phyloP scores from a whole-genome alignment of 2,329 filamentous ascomycete genomes.

The Aspergillus texensis region DNA sequence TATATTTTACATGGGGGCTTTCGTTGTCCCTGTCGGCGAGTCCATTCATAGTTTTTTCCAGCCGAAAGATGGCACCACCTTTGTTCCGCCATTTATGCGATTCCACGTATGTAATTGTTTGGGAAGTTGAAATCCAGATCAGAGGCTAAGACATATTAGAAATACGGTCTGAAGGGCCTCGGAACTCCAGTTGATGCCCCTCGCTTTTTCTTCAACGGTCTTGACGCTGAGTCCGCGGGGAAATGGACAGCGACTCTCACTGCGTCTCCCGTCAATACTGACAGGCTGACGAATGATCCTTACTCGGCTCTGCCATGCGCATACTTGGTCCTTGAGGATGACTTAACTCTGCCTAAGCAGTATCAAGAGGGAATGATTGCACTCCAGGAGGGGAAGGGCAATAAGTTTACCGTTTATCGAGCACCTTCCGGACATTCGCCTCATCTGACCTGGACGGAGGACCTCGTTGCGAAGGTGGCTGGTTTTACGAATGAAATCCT shows the following conservation, averaged over 20 bases:
- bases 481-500: slow-evolving; percentile 20
- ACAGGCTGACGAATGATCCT: slow-evolving; percentile 33
- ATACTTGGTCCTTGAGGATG: slow-evolving; percentile 35
- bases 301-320: slow-evolving; percentile 36
- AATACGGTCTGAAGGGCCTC: slow-evolving; percentile 23
- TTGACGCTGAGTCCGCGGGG: slow-evolving; percentile 24
- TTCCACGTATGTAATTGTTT: slow-evolving; percentile 28
- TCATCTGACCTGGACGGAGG: slow-evolving; percentile 36
- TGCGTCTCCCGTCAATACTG: slow-evolving; percentile 29
- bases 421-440: slow-evolving; percentile 34
- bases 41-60: slow-evolving; percentile 36
- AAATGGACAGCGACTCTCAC: slow-evolving; percentile 30
- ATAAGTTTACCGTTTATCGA: slow-evolving; percentile 27
- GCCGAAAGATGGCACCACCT: slow-evolving; percentile 25
- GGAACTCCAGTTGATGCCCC: slow-evolving; percentile 27
- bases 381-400: background rate
- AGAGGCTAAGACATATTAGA: slow-evolving; percentile 1
- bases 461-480: slow-evolving; percentile 24
- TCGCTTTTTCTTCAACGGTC: slow-evolving; percentile 33
- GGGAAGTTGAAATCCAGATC: accelerated
- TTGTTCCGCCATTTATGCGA: slow-evolving; percentile 28
- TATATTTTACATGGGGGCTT: slow-evolving; percentile 33
- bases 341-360: slow-evolving; percentile 31
- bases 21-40: slow-evolving; percentile 34
- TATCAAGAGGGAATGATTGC: slow-evolving; percentile 38